Conservation (phyloP, 2,329 filamentous ascomycete species). For the Arthrobotrys megalospora region DNA sequence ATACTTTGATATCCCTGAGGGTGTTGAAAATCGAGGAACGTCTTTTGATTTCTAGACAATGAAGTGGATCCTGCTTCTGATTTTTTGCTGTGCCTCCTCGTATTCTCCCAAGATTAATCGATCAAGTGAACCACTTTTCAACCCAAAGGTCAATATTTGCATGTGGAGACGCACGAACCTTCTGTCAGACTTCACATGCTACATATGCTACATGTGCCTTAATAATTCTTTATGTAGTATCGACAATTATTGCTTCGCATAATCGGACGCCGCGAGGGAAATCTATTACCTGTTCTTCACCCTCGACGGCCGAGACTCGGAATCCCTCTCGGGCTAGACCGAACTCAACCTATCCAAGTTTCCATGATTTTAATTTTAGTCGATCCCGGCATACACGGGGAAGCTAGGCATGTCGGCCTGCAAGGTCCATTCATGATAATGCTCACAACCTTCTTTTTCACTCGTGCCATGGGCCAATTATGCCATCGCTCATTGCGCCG, state of each 20-base stretch:
- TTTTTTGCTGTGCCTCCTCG: conserved; percentile 7
- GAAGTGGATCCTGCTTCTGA: conserved; percentile 16
- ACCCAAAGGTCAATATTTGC: conserved; percentile 9
- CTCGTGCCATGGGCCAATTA: conserved; percentile 13
- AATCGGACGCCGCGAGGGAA: conserved; percentile 21
- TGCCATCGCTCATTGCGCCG: conserved; percentile 26
- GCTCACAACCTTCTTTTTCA: conserved; percentile 7
- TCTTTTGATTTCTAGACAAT: background rate
- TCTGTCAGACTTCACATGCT: conserved; percentile 43
- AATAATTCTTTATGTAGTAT: conserved; percentile 4
- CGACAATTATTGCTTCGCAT: conserved; percentile 2
- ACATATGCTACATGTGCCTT: background rate
- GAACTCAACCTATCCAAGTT: conserved; percentile 4
- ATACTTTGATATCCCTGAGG: conserved; percentile 10
- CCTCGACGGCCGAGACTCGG: conserved; percentile 40
- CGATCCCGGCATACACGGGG: conserved; percentile 25
- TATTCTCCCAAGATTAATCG: conserved; percentile 26
- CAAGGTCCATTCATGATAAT: conserved; percentile 33
- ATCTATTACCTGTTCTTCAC: conserved; percentile 4
- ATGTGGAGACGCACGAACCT: conserved; percentile 50
- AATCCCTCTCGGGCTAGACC: conserved; percentile 29
- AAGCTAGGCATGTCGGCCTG: conserved; percentile 22
- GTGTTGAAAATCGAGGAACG: conserved; percentile 10
- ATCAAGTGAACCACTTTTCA: conserved; percentile 8
- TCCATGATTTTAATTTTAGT: conserved; percentile 25